phyloP scores from a whole-genome alignment of 202 grass and related monocot genomes.

The Setaria viridis region DNA sequence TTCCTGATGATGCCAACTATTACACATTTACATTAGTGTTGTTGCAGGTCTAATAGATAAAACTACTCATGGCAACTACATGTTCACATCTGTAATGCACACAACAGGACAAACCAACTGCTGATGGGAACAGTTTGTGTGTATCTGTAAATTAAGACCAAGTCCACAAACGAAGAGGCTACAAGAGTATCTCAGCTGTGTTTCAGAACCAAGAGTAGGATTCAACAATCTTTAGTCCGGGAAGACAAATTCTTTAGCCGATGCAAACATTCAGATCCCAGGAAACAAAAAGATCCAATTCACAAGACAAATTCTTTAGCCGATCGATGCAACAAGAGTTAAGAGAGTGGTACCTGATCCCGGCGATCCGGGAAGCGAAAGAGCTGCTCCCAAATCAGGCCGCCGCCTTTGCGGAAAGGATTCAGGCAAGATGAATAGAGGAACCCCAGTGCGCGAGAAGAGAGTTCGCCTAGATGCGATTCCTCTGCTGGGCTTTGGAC shows the following conservation, averaged over 20 bases:
- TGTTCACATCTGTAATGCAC: neutral
- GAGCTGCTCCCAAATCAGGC: neutral
- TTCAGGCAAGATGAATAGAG: neutral
- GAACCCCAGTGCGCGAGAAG: neutral
- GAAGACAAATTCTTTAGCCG: too few relatives aligned
- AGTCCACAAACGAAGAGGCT: too few relatives aligned
- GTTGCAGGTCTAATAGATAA: neutral
- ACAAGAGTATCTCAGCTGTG: neutral
- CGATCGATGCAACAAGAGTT: neutral
- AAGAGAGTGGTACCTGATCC: constrained; percentile 5
- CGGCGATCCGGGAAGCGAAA: neutral
- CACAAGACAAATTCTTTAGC: neutral
- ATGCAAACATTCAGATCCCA: neutral
- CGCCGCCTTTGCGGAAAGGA: neutral
- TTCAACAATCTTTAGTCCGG: neutral
- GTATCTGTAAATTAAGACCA: neutral
- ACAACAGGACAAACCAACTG: neutral
- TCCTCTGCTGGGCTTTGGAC: neutral
- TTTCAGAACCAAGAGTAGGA: neutral
- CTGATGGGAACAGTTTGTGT: too few relatives aligned
- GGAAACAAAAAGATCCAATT: neutral
- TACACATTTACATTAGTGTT: too few relatives aligned
- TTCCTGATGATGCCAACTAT: neutral
- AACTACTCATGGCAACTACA: neutral
- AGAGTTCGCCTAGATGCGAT: neutral